phyloP scores from a whole-genome alignment of 2,329 filamentous ascomycete genomes.

The Emericellopsis atlantica region DNA sequence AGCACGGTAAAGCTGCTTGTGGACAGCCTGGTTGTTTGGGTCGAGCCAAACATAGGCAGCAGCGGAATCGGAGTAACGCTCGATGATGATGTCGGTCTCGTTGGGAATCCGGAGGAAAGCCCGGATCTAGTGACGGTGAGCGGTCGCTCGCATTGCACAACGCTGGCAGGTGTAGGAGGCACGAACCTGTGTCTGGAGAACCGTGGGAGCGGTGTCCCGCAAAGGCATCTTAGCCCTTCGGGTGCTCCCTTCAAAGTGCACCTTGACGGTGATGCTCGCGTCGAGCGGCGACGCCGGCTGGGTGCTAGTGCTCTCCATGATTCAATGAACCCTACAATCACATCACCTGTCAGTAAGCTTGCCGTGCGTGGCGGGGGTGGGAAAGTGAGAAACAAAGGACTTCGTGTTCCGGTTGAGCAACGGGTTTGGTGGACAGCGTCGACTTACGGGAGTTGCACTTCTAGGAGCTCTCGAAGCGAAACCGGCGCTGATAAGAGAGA shows the following conservation, averaged over 20 bases:
- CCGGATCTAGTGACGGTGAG: slow-evolving; percentile 14
- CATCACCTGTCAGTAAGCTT: too few relatives aligned
- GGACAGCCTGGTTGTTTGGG: slow-evolving; percentile 64
- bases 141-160: not conserved
- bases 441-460: too few relatives aligned
- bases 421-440: too few relatives aligned
- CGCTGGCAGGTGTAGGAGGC: slow-evolving; percentile 4
- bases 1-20: slow-evolving; percentile 93
- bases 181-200: slow-evolving; percentile 76
- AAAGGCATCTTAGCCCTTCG: slow-evolving; percentile 84
- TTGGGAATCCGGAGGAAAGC: slow-evolving; percentile 19
- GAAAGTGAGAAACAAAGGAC: too few relatives aligned
- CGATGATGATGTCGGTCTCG: slow-evolving; percentile 45
- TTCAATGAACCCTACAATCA: too few relatives aligned
- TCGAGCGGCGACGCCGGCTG: slow-evolving; percentile 10
- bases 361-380: too few relatives aligned
- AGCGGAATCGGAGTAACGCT: slow-evolving; percentile 92
- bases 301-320: not conserved
- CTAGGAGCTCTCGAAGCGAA: too few relatives aligned
- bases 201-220: slow-evolving; percentile 62
- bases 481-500: too few relatives aligned
- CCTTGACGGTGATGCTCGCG: slow-evolving; percentile 64
- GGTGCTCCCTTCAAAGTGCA: slow-evolving; percentile 61
- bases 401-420: too few relatives aligned
- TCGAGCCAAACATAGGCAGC: slow-evolving; percentile 71